Evolutionary conservation across 495 filamentous ascomycete species (phyloP).

Genomic region (Hyphodiscus hymeniophilus): DNA sequence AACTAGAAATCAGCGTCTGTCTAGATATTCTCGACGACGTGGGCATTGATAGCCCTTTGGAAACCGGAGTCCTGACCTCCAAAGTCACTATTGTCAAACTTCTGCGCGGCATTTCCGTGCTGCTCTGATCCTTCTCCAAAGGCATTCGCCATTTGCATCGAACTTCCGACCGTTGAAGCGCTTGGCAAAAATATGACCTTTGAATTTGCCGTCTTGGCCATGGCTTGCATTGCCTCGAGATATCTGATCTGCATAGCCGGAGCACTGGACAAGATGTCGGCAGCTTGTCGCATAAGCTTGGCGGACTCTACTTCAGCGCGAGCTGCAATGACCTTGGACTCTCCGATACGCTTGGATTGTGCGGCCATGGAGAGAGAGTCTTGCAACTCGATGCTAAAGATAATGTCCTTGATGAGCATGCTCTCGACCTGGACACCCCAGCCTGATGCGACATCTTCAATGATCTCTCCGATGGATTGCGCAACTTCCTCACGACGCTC

Average conservation of each 20-base stretch:
- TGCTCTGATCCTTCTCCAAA: conserved; percentile 14
- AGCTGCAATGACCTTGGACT: conserved; percentile 95
- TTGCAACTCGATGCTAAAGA: conserved; percentile 93
- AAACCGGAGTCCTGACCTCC: conserved; percentile 50
- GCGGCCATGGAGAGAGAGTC: conserved; percentile 99
- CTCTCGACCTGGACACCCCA: conserved; percentile 97
- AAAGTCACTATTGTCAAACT: conserved; percentile 43
- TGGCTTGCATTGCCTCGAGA: conserved; percentile 98
- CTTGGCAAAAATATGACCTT: conserved; percentile 95
- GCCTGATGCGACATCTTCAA: conserved; percentile 86
- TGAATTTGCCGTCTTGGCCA: conserved; percentile 91
- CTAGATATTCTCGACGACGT: conserved; percentile 80
- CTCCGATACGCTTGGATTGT: conserved; percentile 96
- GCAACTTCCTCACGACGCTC: conserved; percentile 98
- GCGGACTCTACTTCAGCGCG: conserved; percentile 95
- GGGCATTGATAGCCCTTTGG: conserved; percentile 75
- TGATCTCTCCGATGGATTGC: conserved; percentile 89
- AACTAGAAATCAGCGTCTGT: too few species aligned
- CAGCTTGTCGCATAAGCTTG: conserved; percentile 96
- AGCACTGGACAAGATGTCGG: conserved; percentile 86
- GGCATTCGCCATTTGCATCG: conserved; percentile 12
- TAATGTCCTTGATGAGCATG: conserved; percentile 99
- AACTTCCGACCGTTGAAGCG: conserved; percentile 25
- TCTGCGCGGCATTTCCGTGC: conserved; percentile 15
- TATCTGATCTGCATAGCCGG: conserved; percentile 99